Base-by-base conservation (phyloP, 495 filamentous ascomycete genomes). In the Penicillium fimorum region DNA sequence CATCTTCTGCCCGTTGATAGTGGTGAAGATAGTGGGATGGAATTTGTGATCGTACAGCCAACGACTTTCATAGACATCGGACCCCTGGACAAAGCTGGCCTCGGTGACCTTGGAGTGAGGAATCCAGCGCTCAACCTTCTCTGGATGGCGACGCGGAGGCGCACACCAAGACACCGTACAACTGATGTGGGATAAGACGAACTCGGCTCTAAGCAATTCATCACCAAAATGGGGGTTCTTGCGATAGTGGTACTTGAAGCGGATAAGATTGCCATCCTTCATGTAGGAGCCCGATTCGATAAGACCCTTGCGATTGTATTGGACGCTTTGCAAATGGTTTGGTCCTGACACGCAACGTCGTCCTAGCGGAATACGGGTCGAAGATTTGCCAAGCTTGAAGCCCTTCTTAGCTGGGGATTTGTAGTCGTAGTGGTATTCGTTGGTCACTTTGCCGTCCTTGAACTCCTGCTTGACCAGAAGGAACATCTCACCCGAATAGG, bases 1-100 rank as follows among this genome's bases (percentile, higher is more conserved):
- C 2, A 82, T 68, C 41, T 71, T 70, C 55, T 78, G 67, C 11
- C 80, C 82, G 47, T 86, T 84, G 29, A 84, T 71, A 25, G 76
- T 84, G 8, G 82, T 84, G 46, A 76, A 70, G 33, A 86, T 83
- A 4, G 73, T 79, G 10, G 83, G 82, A 62, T 84, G 81, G 63
- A 81, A 84, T 64, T 84, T 83, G 66, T 86, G 83, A 55, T 85
- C 81, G 50, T 86, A 86, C 7, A 76, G 57, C 82, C 82, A 85
- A 24, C 70, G 76, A 51, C 76, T 72, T 50, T 82, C 74, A 48
- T 81, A 84, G 17, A 82, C 78, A 61, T 83, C 75, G 10, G 74
- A 60, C 17, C 74, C 79, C 54, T 82, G 74, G 9, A 81, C 74
- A 52, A 84, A 84, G 5, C 77, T 85, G 6, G 81, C 82, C 61